Percentiles rank a stretch among this genome's conserved stretches.
These are phyloP conservation scores for Phylloporus arenicola DNA, from an alignment of 768 basidiomycete species.

Conservation along the genomic window DNA sequence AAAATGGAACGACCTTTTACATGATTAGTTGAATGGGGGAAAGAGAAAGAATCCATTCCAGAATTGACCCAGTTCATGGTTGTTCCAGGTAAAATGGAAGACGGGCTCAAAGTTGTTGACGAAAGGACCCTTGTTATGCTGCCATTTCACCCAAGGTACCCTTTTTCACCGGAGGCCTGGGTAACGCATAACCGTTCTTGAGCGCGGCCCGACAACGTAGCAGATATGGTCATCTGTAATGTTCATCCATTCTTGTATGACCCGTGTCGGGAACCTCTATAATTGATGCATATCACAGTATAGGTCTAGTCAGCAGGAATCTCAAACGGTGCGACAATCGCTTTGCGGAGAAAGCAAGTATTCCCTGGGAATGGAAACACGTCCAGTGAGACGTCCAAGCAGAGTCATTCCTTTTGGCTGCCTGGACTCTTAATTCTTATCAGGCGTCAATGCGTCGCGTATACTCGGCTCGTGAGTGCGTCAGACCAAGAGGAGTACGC, in stretches of 20 bases:
- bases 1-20: conserved; percentile 8
- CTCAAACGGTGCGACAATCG: background rate
- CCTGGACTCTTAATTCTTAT: background rate
- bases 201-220: conserved; percentile 30
- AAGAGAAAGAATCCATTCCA: background rate
- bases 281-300: background rate
- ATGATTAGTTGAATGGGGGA: conserved; percentile 16
- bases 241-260: conserved; percentile 20
- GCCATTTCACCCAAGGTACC: conserved; percentile 16
- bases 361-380: background rate
- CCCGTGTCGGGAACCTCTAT: background rate
- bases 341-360: background rate
- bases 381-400: background rate
- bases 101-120: conserved; percentile 12
- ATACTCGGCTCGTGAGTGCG: background rate
- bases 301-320: background rate
- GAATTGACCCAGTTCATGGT: conserved; percentile 14
- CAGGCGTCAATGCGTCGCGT: background rate
- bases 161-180: conserved; percentile 31
- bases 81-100: conserved; percentile 18
- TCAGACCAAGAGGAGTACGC: background rate
- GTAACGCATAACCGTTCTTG: conserved; percentile 33
- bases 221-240: conserved; percentile 9
- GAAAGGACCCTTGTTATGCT: conserved; percentile 16
- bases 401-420: background rate